These are phyloP conservation scores for Fusarium dimerum DNA, from an alignment of 2,329 filamentous ascomycete species.

Conservation along the genomic window DNA sequence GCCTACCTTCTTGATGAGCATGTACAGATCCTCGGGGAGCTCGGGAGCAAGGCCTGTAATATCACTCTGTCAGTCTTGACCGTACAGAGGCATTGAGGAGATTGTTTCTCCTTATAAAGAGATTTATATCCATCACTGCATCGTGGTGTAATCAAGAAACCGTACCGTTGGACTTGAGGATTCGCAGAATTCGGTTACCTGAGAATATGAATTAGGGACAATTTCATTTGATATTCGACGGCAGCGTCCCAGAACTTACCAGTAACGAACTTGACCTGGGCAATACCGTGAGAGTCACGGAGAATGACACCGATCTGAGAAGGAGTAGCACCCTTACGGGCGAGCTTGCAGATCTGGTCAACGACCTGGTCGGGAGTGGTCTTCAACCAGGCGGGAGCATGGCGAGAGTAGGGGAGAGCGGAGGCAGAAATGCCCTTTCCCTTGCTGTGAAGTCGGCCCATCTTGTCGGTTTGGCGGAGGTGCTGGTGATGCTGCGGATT, in stretches of 20 bases:
- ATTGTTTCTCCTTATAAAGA: conserved; percentile 26
- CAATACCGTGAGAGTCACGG: conserved; percentile 96
- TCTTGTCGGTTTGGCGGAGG: conserved; percentile 56
- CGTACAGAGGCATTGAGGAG: conserved; percentile 75
- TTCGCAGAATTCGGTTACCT: conserved; percentile 99
- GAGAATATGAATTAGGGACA: conserved; percentile 38
- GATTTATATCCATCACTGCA: conserved; percentile 31
- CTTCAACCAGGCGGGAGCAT: conserved; percentile 94
- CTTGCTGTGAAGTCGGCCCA: conserved; percentile 99
- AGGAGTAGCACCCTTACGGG: conserved; percentile 97
- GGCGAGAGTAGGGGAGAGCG: conserved; percentile 95
- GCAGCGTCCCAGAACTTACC: conserved; percentile 60
- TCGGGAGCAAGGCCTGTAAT: conserved; percentile 93
- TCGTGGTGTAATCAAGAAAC: conserved; percentile 35
- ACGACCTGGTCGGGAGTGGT: conserved; percentile 97
- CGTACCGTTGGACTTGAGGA: conserved; percentile 97
- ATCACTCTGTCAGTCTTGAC: conserved; percentile 95
- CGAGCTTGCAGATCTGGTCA: conserved; percentile 98
- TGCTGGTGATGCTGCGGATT: conserved; percentile 37
- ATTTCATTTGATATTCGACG: neutral
- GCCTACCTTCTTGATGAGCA: conserved; percentile 98
- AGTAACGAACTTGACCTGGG: conserved; percentile 96
- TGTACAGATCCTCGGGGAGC: conserved; percentile 99
- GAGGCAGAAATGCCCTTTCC: conserved; percentile 99
- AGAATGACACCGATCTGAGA: conserved; percentile 99